Evolutionary conservation across 2,329 filamentous ascomycete species (phyloP), one percentile per base, ranked within the genome.

Genomic region (Aspergillus arachidicola): DNA sequence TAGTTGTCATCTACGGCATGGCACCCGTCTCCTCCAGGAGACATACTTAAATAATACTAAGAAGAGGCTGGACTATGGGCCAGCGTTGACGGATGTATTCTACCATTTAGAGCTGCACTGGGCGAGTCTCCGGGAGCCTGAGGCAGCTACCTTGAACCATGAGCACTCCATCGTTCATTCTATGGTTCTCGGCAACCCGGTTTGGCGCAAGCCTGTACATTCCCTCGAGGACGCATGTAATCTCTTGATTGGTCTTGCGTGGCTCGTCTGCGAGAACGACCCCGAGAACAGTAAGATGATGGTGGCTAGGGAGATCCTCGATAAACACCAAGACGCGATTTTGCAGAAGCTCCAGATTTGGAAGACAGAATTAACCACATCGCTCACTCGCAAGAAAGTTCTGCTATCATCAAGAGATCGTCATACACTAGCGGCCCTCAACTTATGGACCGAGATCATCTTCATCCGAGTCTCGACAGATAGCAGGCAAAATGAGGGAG

Each of bases 101-200:
- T 51, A 50, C 14, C 61, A 51, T 19, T 41, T 67, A 26, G 60
- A 66, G 16, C 53, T 66, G n/a, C 51, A 65, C 46, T 62, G 60
- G 63, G 57, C 59, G 16, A 54, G 55, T 51, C 48, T 64, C 32
- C 38, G 56, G 12, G 62, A 59, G 36, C 41, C 48, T 28, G 62
- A 61, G 12, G 21, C 46, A 46, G 26, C 28, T 45, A 51, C 48
- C 19, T 26, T 64, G 26, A 43, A 58, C 4, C 46, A 28, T 23
- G 46, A 50, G 7, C 14, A 50, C 23, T 50, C 46, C 23, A 9
- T 30, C 46, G 23, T 30, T 30, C 26, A 50, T n/a, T 32, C 23
- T 5, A 26, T 50, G 23, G 26, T 26, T 14, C 6, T 50, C 26
- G 26, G 16, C 6, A 50, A 28, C 23, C 46, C 46, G 26, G 23